Evolutionary conservation across 2,329 filamentous ascomycete genomes (phyloP), one percentile per base, ranked within the genome.

Genomic region (Aspergillus uvarum): DNA sequence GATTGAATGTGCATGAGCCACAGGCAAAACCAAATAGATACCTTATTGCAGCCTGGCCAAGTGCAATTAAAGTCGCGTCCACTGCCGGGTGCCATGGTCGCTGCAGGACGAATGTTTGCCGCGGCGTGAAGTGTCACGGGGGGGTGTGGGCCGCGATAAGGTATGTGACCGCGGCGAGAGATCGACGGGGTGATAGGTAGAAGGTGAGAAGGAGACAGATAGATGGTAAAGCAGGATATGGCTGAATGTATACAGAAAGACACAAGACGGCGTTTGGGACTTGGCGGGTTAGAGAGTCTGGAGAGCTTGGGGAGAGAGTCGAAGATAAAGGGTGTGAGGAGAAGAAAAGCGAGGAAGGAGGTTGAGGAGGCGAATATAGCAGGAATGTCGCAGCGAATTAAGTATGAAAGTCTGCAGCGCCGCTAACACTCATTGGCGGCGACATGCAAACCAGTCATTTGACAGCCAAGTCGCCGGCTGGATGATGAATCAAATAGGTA

Each of bases 21-120:
- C 7, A 51, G 24, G 8, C 31, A 21, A 2, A 22, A 35, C n/a
- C n/a, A 54, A 26, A 38, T 47, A 54, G 68, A 58, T 71, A 79
- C 77, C 76, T 80, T 80, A 63, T 72, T 73, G 67, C 77, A 80
- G 51, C 73, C 66, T 56, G 74, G 70, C 77, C 77, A 80, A 12
- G 75, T 67, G 67, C 77, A 80, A 65, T 74, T 76, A 60, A 80
- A 80, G 63, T 76, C 75, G 66, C 77, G 77, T 63, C 74, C 74
- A 65, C 69, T 69, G 38, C 74, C 74, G 56, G 75, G 76, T 56
- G 75, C 74, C 77, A 78, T 78, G 64, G 60, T 67, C 61, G 55
- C 49, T 35, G 14, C 47, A 47, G 47, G 32, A 42, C 44, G 16
- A 59, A 50, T 47, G 22, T 7, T 35, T 35, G 47, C 35, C 31